Evolutionary conservation across 1,284 basidiomycete species (phyloP).

Genomic region (Puccinia polysora): DNA sequence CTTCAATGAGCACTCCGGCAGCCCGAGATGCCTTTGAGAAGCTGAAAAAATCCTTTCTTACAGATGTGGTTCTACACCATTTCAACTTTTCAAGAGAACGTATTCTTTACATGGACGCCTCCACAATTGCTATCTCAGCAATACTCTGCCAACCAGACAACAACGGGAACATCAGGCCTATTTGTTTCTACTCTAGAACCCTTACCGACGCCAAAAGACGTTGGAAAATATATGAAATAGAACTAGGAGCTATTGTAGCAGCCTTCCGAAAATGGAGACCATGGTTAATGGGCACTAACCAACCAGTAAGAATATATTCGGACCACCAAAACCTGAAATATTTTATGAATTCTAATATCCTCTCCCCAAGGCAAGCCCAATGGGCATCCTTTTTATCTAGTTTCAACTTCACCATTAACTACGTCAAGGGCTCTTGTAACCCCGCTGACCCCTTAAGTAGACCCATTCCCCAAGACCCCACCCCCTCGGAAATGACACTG

Average conservation of each 20-base stretch:
- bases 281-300: neutral
- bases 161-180: neutral
- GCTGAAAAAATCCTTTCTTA: neutral
- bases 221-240: slow-evolving; percentile 10
- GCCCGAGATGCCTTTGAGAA: slow-evolving; percentile 13
- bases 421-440: neutral
- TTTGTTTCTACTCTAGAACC: neutral
- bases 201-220: neutral
- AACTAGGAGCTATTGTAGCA: neutral
- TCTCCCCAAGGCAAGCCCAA: neutral
- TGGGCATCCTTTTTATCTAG: neutral
- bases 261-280: neutral
- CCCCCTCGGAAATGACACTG: neutral
- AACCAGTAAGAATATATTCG: neutral
- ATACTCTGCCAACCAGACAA: neutral
- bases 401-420: neutral
- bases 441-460: neutral
- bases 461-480: neutral
- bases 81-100: neutral
- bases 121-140: neutral
- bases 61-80: neutral
- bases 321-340: neutral
- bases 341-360: neutral
- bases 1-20: too few species aligned
- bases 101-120: neutral